phyloP scores from a whole-genome alignment of 2,329 filamentous ascomycete genomes.

The Scedosporium dehoogii region DNA sequence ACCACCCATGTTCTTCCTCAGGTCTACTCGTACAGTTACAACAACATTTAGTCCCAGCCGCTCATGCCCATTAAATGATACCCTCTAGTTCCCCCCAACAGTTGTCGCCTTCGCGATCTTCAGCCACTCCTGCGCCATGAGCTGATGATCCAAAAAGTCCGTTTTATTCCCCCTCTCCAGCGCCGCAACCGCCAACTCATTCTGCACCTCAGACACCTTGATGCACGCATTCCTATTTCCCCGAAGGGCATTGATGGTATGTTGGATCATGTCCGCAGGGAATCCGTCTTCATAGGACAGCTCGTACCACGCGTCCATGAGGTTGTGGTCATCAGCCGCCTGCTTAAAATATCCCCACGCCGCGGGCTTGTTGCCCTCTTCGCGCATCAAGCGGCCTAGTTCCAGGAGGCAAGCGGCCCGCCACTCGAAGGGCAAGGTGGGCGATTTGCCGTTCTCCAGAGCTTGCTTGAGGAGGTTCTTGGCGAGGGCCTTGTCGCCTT shows the following conservation, averaged over 20 bases:
- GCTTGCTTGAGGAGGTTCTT: slow-evolving; percentile 6
- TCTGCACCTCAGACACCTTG: neutral
- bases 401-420: neutral
- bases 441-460: neutral
- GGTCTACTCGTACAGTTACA: neutral
- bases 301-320: neutral
- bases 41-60: neutral
- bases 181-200: neutral
- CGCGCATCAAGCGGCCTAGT: neutral
- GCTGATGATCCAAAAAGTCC: neutral
- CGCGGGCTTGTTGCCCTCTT: neutral
- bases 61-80: neutral
- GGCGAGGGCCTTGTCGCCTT: neutral
- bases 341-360: neutral
- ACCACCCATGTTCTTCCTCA: neutral
- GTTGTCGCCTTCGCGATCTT: neutral
- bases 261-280: neutral
- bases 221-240: neutral
- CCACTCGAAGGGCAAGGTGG: neutral
- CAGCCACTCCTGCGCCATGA: slow-evolving; percentile 1
- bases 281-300: neutral
- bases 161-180: neutral
- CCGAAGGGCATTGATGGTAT: too few relatives aligned
- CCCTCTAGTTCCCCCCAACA: neutral
- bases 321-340: neutral